Conservation (phyloP, 441 rosid genomes). For the Flueggea neowawraea region DNA sequence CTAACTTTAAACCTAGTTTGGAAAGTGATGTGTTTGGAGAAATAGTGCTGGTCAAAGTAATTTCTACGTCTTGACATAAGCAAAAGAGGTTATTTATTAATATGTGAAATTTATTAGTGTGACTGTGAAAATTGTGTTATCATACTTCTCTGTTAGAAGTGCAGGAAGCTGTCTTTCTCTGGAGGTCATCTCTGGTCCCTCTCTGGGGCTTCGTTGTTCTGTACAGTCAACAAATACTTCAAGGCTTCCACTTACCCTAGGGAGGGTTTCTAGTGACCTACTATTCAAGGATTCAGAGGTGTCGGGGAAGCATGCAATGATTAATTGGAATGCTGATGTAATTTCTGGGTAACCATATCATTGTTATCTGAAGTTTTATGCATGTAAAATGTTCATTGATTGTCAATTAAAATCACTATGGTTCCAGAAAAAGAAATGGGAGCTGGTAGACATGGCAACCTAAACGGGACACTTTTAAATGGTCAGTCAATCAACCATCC, state of each 20-base stretch:
- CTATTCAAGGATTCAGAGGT: conserved; percentile 81
- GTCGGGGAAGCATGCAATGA: conserved; percentile 96
- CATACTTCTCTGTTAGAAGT: conserved; percentile 65
- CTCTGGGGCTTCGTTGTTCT: conserved; percentile 52
- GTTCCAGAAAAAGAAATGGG: conserved; percentile 89
- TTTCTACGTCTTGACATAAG: conserved; percentile 17
- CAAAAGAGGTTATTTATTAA: conserved; percentile 5
- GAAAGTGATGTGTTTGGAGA: conserved; percentile 32
- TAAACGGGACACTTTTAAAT: conserved; percentile 87
- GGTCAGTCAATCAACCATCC: conserved; percentile 62
- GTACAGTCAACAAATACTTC: conserved; percentile 58
- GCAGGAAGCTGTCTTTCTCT: conserved; percentile 90
- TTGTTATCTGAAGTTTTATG: neutral
- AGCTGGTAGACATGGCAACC: conserved; percentile 90
- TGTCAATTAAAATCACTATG: conserved; percentile 9
- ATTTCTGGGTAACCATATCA: conserved; percentile 12
- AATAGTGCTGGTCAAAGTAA: conserved; percentile 60
- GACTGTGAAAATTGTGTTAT: conserved; percentile 42
- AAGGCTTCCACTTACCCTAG: conserved; percentile 76
- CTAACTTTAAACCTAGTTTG: conserved; percentile 22
- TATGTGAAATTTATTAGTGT: conserved; percentile 16
- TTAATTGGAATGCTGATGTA: conserved; percentile 85
- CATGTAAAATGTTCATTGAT: conserved; percentile 2
- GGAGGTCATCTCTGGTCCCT: conserved; percentile 89
- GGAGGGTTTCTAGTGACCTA: conserved; percentile 80